phyloP scores from a whole-genome alignment of 495 filamentous ascomycete genomes.

The Cudoniella acicularis region DNA sequence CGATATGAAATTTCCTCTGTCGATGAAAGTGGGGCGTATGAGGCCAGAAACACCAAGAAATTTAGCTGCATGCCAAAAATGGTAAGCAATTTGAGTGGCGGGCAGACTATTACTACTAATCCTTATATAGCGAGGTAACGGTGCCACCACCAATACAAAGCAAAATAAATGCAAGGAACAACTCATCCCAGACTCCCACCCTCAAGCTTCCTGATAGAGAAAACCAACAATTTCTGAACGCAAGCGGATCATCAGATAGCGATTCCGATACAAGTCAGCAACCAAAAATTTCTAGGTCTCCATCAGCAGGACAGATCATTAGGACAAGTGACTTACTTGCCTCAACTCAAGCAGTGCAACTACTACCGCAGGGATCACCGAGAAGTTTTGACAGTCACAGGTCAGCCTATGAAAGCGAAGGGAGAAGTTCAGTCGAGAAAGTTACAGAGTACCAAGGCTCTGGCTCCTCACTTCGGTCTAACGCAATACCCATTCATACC shows the following conservation, averaged over 20 bases:
- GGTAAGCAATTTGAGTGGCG: background rate
- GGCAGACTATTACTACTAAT: background rate
- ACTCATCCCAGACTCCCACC: background rate
- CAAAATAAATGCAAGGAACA: background rate
- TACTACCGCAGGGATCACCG: slow-evolving; percentile 7
- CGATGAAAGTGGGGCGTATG: slow-evolving; percentile 33
- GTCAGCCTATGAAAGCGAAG: slow-evolving; percentile 8
- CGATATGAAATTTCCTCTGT: slow-evolving; percentile 39
- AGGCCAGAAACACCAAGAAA: slow-evolving; percentile 27
- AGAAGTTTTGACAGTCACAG: slow-evolving; percentile 13
- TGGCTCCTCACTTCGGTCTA: slow-evolving; percentile 3
- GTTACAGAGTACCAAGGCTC: too few relatives aligned
- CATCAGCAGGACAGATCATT: slow-evolving; percentile 9
- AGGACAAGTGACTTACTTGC: slow-evolving; percentile 15
- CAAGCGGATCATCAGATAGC: slow-evolving; percentile 17
- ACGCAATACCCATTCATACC: slow-evolving; percentile 12
- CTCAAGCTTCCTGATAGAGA: slow-evolving; percentile 9
- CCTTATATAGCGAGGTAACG: background rate
- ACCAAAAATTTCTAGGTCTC: background rate
- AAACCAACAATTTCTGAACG: slow-evolving; percentile 12
- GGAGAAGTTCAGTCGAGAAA: too few relatives aligned
- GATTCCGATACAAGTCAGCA: slow-evolving; percentile 9
- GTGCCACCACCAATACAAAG: background rate
- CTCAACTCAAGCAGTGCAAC: slow-evolving; percentile 9
- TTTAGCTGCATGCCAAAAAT: background rate